Percentiles rank a stretch among this genome's conserved stretches.
Conservation (phyloP, 345 rosid species). For the Brassica carinata region DNA sequence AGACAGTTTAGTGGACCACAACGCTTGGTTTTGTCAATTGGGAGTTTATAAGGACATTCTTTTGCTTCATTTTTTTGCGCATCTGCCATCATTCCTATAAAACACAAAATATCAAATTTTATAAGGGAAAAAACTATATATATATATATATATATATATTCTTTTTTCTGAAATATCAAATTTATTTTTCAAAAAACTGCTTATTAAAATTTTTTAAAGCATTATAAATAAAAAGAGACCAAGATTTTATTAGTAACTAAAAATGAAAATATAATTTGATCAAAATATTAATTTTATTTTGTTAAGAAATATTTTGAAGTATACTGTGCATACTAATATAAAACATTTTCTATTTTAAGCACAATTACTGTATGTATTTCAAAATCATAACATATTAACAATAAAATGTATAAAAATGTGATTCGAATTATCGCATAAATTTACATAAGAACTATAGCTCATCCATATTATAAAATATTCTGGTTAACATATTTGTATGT, state of each 20-base stretch:
- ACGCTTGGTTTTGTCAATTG: too few relatives aligned
- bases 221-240: not conserved
- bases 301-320: too few relatives aligned
- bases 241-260: not conserved
- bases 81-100: not conserved
- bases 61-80: not conserved
- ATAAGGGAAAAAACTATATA: too few relatives aligned
- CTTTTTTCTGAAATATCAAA: too few relatives aligned
- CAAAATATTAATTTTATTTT: too few relatives aligned
- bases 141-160: too few relatives aligned
- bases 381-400: not conserved
- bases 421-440: not conserved
- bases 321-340: not conserved
- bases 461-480: not conserved
- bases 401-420: too few relatives aligned
- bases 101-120: too few relatives aligned
- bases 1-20: too few relatives aligned
- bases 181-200: too few relatives aligned
- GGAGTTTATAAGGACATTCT: not conserved
- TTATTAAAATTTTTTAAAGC: not conserved
- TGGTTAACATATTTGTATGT: not conserved
- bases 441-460: not conserved
- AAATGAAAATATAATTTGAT: not conserved
- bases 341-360: too few relatives aligned
- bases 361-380: not conserved